Percentiles rank a stretch among this genome's conserved stretches.
Conservation (phyloP, 345 rosid genomes). For the Salix udensis region DNA sequence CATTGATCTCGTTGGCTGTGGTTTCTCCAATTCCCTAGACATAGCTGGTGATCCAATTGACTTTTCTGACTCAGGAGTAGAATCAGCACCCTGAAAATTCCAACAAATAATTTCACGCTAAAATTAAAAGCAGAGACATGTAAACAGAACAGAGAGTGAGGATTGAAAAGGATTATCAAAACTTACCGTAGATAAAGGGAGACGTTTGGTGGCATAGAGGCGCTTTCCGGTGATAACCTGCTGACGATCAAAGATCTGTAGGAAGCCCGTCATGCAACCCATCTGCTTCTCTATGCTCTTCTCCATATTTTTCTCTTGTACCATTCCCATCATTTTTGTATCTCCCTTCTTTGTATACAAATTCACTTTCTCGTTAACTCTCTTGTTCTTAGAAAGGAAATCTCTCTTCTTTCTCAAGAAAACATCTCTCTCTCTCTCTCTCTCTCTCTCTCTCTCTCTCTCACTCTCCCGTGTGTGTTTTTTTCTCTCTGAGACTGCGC, state of each 20-base stretch:
- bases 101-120: background rate
- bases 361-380: background rate
- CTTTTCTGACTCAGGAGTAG: slow-evolving; percentile 30
- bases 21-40: slow-evolving; percentile 34
- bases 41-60: slow-evolving; percentile 28
- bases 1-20: slow-evolving; percentile 28
- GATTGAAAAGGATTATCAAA: background rate
- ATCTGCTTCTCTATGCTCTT: slow-evolving; percentile 66
- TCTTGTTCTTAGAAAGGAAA: background rate
- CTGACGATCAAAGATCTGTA: slow-evolving; percentile 90
- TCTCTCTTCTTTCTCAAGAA: background rate
- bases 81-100: slow-evolving; percentile 33
- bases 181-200: slow-evolving; percentile 43
- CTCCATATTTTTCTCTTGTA: slow-evolving; percentile 52
- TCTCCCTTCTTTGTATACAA: background rate
- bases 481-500: slow-evolving; percentile 16
- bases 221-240: slow-evolving; percentile 65
- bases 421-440: slow-evolving; percentile 4
- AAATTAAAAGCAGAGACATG: background rate
- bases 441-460: slow-evolving; percentile 4
- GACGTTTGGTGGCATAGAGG: slow-evolving; percentile 54
- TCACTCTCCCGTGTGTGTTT: background rate
- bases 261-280: slow-evolving; percentile 97
- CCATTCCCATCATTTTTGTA: slow-evolving; percentile 42
- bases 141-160: background rate